These are phyloP conservation scores for Sclerotinia borealis DNA, from an alignment of 2,329 filamentous ascomycete species.

Conservation along the genomic window DNA sequence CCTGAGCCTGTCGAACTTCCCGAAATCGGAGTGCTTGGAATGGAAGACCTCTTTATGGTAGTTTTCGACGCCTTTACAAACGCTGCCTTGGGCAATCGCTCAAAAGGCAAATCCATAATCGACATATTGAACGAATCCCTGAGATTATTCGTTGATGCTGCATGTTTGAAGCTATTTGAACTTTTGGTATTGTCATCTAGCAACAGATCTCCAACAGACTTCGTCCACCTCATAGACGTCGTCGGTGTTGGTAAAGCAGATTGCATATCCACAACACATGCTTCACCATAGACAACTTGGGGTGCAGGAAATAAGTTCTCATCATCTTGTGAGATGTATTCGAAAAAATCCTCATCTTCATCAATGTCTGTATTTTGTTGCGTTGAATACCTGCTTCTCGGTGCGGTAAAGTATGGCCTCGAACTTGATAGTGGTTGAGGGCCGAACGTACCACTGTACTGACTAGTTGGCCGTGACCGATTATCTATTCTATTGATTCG, in stretches of 20 bases:
- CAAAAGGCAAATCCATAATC: constrained; percentile 7
- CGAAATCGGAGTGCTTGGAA: constrained; percentile 13
- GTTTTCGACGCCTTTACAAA: constrained; percentile 31
- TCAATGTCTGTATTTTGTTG: not conserved
- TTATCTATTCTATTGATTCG: not conserved
- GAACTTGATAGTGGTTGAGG: not conserved
- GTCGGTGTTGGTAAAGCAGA: constrained; percentile 15
- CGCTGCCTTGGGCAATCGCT: constrained; percentile 25
- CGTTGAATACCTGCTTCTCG: constrained; percentile 1
- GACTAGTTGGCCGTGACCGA: not conserved
- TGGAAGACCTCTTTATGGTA: constrained; percentile 30
- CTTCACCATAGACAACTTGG: constrained; percentile 27
- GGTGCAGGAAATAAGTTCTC: constrained; percentile 12
- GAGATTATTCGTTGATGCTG: constrained; percentile 17
- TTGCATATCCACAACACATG: constrained; percentile 29
- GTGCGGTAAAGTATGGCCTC: not conserved
- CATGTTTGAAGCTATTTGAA: constrained; percentile 13
- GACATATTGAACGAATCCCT: not conserved
- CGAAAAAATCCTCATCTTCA: constrained; percentile 16
- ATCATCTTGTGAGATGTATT: constrained; percentile 13
- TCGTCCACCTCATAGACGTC: constrained; percentile 14
- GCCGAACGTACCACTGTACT: constrained; percentile 11
- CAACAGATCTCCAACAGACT: constrained; percentile 19
- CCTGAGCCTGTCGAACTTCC: not conserved
- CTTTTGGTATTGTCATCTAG: not conserved